Evolutionary conservation across 345 rosid genomes (phyloP).

Genomic region (Citrus hindsii): DNA sequence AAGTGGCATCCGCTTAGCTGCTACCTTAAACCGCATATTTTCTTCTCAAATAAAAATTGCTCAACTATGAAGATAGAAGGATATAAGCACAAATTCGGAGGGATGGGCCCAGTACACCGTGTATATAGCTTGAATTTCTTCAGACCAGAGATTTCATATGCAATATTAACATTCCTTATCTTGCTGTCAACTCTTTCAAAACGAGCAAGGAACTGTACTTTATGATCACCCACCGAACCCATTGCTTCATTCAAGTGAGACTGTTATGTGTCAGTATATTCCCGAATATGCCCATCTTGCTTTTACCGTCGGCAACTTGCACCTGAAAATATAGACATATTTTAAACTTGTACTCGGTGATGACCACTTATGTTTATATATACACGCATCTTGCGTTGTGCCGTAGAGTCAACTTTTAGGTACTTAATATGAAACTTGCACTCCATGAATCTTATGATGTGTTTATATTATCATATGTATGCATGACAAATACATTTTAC

Average conservation of each 20-base stretch:
- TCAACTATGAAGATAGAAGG: constrained; percentile 27
- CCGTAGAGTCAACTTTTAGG: not conserved
- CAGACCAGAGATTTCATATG: not conserved
- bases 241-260: not conserved
- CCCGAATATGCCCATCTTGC: constrained; percentile 39
- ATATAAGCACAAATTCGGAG: constrained; percentile 18
- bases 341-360: constrained; percentile 60
- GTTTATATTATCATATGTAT: not conserved
- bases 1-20: constrained; percentile 79
- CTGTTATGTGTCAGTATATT: constrained; percentile 9
- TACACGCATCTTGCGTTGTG: not conserved
- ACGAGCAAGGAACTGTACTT: constrained; percentile 8
- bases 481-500: not conserved
- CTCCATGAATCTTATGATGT: not conserved
- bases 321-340: constrained; percentile 20
- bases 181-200: constrained; percentile 17
- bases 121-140: constrained; percentile 9
- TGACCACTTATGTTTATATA: constrained; percentile 14
- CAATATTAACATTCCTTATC: not conserved
- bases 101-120: constrained; percentile 23
- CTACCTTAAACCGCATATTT: constrained; percentile 75
- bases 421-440: not conserved
- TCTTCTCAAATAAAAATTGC: constrained; percentile 37
- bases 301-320: constrained; percentile 19
- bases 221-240: not conserved